These are phyloP conservation scores for Pseudophaeomoniella oleicola DNA, from an alignment of 2,329 filamentous ascomycete species.

Conservation along the genomic window DNA sequence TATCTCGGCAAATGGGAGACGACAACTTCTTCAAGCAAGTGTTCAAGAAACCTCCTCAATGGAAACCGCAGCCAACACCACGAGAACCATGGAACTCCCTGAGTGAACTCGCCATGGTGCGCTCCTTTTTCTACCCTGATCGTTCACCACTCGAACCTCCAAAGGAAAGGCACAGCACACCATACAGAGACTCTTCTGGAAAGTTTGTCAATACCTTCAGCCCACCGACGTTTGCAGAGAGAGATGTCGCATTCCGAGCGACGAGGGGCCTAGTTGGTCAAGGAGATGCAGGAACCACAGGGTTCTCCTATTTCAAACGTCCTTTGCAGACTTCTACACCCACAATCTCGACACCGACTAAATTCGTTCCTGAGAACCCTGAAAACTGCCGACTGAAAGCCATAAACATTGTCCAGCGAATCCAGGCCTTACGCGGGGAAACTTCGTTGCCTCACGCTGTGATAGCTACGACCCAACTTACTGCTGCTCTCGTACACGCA, in stretches of 20 bases:
- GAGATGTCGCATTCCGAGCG: not conserved
- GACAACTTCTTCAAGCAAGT: too few relatives aligned
- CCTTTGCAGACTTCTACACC: not conserved
- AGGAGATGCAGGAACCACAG: not conserved
- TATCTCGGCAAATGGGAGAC: too few relatives aligned
- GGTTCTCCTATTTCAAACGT: not conserved
- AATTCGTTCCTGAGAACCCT: not conserved
- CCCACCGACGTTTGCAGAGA: not conserved
- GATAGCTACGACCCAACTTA: not conserved
- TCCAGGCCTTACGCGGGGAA: not conserved
- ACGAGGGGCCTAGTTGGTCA: not conserved
- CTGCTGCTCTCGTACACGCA: not conserved
- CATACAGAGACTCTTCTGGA: not conserved
- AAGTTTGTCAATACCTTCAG: not conserved
- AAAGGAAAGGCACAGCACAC: not conserved
- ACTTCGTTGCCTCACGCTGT: not conserved
- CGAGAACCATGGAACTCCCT: not conserved
- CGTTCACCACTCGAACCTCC: not conserved
- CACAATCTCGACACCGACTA: not conserved
- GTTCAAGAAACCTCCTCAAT: too few relatives aligned
- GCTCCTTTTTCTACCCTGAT: not conserved
- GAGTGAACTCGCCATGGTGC: not conserved
- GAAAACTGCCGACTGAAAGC: not conserved
- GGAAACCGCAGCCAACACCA: too few relatives aligned
- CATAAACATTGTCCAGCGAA: not conserved